Evolutionary conservation across 2,329 filamentous ascomycete genomes (phyloP).

Genomic region (Verticillium tricorpus): DNA sequence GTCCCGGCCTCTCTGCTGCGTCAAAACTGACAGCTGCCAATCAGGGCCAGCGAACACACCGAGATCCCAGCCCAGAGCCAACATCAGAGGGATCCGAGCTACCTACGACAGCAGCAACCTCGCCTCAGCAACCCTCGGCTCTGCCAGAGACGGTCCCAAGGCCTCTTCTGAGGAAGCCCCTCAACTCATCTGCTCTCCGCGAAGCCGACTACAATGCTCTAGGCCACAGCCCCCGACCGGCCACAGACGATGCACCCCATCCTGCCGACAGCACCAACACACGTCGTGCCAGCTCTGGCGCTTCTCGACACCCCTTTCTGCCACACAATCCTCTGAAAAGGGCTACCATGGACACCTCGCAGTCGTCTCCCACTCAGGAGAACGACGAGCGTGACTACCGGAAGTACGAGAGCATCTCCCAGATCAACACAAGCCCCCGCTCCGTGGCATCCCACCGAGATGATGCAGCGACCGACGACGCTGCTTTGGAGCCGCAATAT

Average conservation of each 20-base stretch:
- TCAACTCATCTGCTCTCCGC: background rate
- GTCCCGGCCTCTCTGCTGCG: background rate
- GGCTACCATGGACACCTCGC: slow-evolving; percentile 40
- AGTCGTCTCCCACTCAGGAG: slow-evolving; percentile 50
- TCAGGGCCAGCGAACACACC: background rate
- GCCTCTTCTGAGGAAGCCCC: background rate
- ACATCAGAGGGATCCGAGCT: background rate
- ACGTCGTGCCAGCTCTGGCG: slow-evolving; percentile 8
- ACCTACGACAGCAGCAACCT: background rate
- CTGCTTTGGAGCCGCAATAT: background rate
- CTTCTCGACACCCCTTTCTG: slow-evolving; percentile 2
- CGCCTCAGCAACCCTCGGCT: background rate
- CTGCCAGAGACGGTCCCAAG: background rate
- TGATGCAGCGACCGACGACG: slow-evolving; percentile 7
- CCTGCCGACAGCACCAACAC: background rate
- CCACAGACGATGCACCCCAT: slow-evolving; percentile 3
- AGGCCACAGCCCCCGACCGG: background rate
- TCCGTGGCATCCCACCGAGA: background rate
- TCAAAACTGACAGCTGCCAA: background rate
- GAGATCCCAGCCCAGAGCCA: background rate
- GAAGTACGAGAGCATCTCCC: slow-evolving; percentile 19
- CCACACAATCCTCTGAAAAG: slow-evolving; percentile 11
- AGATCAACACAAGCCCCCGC: slow-evolving; percentile 8
- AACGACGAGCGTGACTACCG: slow-evolving; percentile 54
- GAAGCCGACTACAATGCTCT: slow-evolving; percentile 4